Evolutionary conservation across 495 filamentous ascomycete species (phyloP).

Genomic region (Recurvomyces mirabilis): DNA sequence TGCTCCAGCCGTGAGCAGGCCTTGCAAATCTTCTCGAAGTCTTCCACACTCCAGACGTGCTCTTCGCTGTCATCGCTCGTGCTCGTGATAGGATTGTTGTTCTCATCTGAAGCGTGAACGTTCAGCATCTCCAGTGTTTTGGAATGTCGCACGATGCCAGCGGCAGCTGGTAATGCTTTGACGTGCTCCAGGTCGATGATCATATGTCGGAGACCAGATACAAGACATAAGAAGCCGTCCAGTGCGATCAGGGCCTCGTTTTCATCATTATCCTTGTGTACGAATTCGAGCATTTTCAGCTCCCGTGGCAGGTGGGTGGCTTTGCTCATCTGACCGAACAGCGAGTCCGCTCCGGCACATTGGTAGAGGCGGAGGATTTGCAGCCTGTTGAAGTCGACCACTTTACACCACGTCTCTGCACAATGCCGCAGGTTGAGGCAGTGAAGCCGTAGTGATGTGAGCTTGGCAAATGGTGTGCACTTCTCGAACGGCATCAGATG

Average conservation of each 20-base stretch:
- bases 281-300: slow-evolving; percentile 27
- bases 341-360: slow-evolving; percentile 29
- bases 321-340: slow-evolving; percentile 32
- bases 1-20: slow-evolving; percentile 28
- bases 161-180: slow-evolving; percentile 26
- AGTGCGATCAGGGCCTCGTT: slow-evolving; percentile 30
- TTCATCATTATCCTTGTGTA: slow-evolving; percentile 32
- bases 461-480: slow-evolving; percentile 27
- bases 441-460: slow-evolving; percentile 23
- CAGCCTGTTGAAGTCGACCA: slow-evolving; percentile 28
- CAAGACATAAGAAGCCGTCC: slow-evolving; percentile 31
- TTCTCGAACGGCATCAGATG: slow-evolving; percentile 31
- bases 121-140: slow-evolving; percentile 28
- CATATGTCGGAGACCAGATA: slow-evolving; percentile 28
- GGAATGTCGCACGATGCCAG: slow-evolving; percentile 27
- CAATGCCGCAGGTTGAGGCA: slow-evolving; percentile 29
- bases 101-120: slow-evolving; percentile 24
- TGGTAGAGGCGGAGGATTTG: slow-evolving; percentile 23
- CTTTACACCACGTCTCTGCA: slow-evolving; percentile 29
- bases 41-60: slow-evolving; percentile 25
- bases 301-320: slow-evolving; percentile 26
- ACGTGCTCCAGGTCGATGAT: slow-evolving; percentile 26
- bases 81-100: slow-evolving; percentile 6
- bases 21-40: slow-evolving; percentile 29
- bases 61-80: slow-evolving; percentile 25